Conservation (phyloP, 257 asterid species). For the Datura wrightii region DNA sequence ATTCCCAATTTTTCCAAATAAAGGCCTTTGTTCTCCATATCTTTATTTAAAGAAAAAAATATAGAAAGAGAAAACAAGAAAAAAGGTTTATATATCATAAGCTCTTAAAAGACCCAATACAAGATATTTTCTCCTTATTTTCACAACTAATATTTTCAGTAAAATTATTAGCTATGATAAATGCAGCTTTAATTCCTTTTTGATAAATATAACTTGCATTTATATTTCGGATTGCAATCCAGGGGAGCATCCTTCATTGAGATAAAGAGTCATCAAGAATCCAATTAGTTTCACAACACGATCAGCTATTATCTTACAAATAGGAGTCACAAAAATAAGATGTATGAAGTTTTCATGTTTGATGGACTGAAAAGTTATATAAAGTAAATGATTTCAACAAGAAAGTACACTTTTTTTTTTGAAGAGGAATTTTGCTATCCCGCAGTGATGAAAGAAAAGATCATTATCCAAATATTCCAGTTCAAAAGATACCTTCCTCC, state of each 20-base stretch:
- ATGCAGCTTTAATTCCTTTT: neutral
- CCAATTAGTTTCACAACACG: neutral
- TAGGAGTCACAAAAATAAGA: slow-evolving; percentile 18
- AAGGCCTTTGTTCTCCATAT: neutral
- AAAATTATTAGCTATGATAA: neutral
- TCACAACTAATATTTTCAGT: neutral
- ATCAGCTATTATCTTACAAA: neutral
- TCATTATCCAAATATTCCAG: slow-evolving; percentile 2
- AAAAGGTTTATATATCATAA: neutral
- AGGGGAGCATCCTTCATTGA: neutral
- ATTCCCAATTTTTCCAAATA: neutral
- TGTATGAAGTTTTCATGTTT: neutral
- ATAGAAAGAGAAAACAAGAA: neutral
- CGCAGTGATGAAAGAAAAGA: neutral
- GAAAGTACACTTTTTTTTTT: neutral
- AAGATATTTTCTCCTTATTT: neutral
- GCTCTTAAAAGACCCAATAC: neutral
- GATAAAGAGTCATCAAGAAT: neutral
- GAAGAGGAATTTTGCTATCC: neutral
- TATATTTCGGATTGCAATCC: neutral
- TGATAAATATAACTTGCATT: slow-evolving; percentile 12
- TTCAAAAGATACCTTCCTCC: neutral
- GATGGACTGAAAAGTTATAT: neutral
- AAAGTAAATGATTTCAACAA: slow-evolving; percentile 20
- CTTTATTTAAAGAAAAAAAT: neutral